Evolutionary conservation across 148 eudicot species (phyloP).

Genomic region (Amaranthus cruentus): DNA sequence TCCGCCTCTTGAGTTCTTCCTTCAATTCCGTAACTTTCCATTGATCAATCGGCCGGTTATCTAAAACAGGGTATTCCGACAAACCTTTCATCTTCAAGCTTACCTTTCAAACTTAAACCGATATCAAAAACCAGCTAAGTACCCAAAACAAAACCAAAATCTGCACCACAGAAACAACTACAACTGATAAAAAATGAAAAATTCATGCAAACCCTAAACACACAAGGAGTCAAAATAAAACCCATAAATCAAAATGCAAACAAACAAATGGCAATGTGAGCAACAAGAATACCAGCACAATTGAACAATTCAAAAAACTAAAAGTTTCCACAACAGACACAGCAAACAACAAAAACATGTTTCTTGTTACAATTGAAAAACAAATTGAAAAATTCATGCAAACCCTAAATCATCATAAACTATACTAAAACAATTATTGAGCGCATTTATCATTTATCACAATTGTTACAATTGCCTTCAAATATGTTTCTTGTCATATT

Average conservation of each 20-base stretch:
- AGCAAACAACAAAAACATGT: background rate
- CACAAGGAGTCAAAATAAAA: background rate
- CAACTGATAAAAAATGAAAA: background rate
- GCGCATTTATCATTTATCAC: no score
- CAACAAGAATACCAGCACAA: background rate
- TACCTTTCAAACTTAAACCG: background rate
- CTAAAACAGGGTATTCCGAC: slow-evolving; percentile 57
- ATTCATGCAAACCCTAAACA: slow-evolving; percentile 13
- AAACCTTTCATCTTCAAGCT: slow-evolving; percentile 25
- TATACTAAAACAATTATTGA: background rate
- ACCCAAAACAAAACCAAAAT: background rate
- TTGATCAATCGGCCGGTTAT: slow-evolving; percentile 74
- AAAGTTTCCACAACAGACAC: background rate
- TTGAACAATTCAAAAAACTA: background rate
- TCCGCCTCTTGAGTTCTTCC: slow-evolving; percentile 87
- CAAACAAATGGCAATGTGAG: background rate
- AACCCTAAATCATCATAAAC: slow-evolving; percentile 9
- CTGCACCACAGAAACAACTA: background rate
- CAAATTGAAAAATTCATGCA: background rate
- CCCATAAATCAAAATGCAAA: background rate
- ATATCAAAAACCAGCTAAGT: background rate
- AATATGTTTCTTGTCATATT: no score
- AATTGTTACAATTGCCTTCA: no score
- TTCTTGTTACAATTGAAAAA: background rate
- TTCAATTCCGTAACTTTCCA: slow-evolving; percentile 90